These are phyloP conservation scores for Leishmania braziliensis DNA, from an alignment of 208 protist species.

Conservation along the genomic window DNA sequence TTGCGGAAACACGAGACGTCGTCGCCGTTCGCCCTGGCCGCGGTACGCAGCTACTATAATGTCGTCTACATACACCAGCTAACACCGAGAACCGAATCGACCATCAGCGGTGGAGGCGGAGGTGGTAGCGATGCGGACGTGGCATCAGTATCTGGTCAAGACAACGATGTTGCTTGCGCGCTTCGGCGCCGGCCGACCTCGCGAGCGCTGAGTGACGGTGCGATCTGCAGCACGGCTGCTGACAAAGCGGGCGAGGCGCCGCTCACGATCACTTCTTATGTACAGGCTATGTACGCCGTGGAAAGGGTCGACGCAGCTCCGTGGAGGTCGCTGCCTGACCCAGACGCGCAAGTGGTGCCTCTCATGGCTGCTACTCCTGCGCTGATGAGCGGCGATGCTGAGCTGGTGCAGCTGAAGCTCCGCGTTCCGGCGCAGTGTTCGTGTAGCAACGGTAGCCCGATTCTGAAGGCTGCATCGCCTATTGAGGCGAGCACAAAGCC, in stretches of 20 bases:
- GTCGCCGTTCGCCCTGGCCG: neutral
- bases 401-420: constrained; percentile 14
- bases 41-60: constrained; percentile 16
- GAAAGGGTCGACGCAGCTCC: neutral
- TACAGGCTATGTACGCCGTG: constrained; percentile 25
- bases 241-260: constrained; percentile 12
- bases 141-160: neutral
- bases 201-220: neutral
- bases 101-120: neutral
- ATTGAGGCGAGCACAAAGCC: neutral
- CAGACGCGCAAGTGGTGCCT: neutral
- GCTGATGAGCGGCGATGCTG: neutral
- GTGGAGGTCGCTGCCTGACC: neutral
- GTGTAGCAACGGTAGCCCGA: neutral
- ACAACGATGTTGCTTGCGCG: neutral
- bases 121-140: neutral
- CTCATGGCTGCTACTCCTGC: neutral
- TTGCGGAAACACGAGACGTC: neutral
- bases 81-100: neutral
- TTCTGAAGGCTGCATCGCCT: neutral
- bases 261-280: constrained; percentile 17
- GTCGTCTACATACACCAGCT: constrained; percentile 31
- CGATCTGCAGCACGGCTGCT: neutral
- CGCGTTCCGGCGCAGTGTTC: constrained; percentile 5
- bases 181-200: constrained; percentile 2